Base-by-base conservation (phyloP, 345 rosid species). In the Syzygium grande region DNA sequence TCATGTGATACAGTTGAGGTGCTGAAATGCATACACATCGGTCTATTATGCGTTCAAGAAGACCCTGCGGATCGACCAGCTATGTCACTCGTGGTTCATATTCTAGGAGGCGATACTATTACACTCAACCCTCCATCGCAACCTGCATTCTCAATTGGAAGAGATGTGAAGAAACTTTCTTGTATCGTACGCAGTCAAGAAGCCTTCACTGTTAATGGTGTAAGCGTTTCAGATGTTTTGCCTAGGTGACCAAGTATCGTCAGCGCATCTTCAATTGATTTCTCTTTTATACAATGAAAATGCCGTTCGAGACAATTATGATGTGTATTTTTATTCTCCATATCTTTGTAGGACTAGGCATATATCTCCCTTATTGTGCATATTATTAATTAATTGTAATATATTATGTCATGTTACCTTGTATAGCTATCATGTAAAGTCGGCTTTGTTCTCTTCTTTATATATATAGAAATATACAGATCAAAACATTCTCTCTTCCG, bases 71-170 rank as follows among this genome's bases (percentile, higher is more conserved):
- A 87, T 80, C 88, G 55, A 21, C 86, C 79, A 2, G 41, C 49
- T 52, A 56, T 43, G 46, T 53, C 29, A 12, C 15, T 43, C 1
- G 86, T 80, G 41, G 85, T 79, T 53, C 52, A 25, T 13, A 80
- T 80, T 68, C 25, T 80, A 27, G n/a, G 51, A 53, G 84, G 77
- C 10, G 56, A 80, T 29, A 78, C 78, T 27, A 15, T 80, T 27
- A 52, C 68, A 3, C 90, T 92, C 73, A 86, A 89, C 59, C 38
- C 9, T 55, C 92, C 93, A 83, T 19, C 84, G 51, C 41, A 89
- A 6, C 91, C 91, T 9, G 90, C 92, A 65, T 92, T 88, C 5
- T 87, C 51, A 7, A 43, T 89, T 1, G 87, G 89, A 25, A 77
- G 88, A 34, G 63, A 58, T 25, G 15, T 58, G 29, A 58, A n/a